Base-by-base conservation (phyloP, 805 yeast genomes). In the Lipomyces spencermartinsiae region DNA sequence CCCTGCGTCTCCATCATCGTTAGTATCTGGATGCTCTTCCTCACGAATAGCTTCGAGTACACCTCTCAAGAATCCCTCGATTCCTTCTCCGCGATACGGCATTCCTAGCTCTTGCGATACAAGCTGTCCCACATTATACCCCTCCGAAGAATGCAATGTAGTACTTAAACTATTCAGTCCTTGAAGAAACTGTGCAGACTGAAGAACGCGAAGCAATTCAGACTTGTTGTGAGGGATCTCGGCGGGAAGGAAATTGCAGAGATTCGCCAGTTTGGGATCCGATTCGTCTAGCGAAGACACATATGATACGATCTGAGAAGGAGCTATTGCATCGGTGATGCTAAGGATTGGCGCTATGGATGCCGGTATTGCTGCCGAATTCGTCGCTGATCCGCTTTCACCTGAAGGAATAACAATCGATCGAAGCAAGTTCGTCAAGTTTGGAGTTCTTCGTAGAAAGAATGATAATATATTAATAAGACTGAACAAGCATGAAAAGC, bases 31-130 rank as follows among this genome's bases (percentile, higher is more conserved):
- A 43, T 49, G 39, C 39, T 43, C 58, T 8, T 19, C 58, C 34
- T 65, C 62, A 35, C 61, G 62, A 29, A 62, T 37, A 5, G 69
- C 61, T 19, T 68, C 68, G 63, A 85, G 77, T 10, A 83, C 75
- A 4, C 85, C 86, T 19, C 75, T 72, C 70, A 87, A 75, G 67
- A 85, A 86, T 14, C 83, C 83, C 49, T 80, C 83, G 46, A 86
- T 76, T 0, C 89, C 89, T 74, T 87, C 89, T 9, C 89, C 89
- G 9, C 75, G 62, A 70, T 87, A 87, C 5, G 79, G 82, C 71
- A 79, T 79, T n/a, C 83, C 84, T 55, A 86, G 78, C 53, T 85
- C 80, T 64, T 79, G 81, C 39, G 89, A 78, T 53, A 87, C 80
- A 55, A 86, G 71, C 67, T 77, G 80, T 5, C 88, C 86, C 12